phyloP scores from a whole-genome alignment of 352 stramenopile species.

The Globisporangium yorkense region DNA sequence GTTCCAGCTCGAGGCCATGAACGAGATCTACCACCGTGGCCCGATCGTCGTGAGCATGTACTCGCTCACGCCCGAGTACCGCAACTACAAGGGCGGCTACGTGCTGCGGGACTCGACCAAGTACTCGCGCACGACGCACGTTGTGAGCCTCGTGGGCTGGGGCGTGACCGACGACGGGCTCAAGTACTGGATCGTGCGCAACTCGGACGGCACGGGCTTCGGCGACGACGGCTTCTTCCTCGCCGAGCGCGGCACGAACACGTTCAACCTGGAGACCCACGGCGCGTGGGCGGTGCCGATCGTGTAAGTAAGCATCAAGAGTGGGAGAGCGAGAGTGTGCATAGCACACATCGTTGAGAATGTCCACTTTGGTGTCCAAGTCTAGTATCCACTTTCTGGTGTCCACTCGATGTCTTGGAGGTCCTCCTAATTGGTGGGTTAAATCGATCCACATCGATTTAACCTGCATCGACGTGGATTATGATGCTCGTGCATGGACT shows the following conservation, averaged over 20 bases:
- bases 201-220: constrained; percentile 85
- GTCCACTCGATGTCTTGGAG: no score
- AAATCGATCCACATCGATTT: no score
- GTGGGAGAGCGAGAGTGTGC: no score
- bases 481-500: not conserved
- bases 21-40: constrained; percentile 95
- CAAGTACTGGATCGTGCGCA: constrained; percentile 96
- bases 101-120: constrained; percentile 85
- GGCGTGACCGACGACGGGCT: constrained; percentile 73
- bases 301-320: constrained; percentile 15
- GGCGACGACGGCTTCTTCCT: constrained; percentile 70
- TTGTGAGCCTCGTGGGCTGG: constrained; percentile 96
- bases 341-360: not conserved
- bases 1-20: constrained; percentile 85
- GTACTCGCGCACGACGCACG: constrained; percentile 79
- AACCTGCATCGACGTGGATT: not conserved
- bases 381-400: no score
- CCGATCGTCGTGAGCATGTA: constrained; percentile 93
- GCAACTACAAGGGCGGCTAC: constrained; percentile 88
- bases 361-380: not conserved
- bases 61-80: constrained; percentile 62
- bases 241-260: constrained; percentile 62
- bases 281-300: constrained; percentile 69
- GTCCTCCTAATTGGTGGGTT: no score
- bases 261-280: constrained; percentile 75